A percentile compares a stretch with the other conserved stretches of the same genome.
Conservation (phyloP, 805 yeast genomes). For the Yamadazyma sp. region DNA sequence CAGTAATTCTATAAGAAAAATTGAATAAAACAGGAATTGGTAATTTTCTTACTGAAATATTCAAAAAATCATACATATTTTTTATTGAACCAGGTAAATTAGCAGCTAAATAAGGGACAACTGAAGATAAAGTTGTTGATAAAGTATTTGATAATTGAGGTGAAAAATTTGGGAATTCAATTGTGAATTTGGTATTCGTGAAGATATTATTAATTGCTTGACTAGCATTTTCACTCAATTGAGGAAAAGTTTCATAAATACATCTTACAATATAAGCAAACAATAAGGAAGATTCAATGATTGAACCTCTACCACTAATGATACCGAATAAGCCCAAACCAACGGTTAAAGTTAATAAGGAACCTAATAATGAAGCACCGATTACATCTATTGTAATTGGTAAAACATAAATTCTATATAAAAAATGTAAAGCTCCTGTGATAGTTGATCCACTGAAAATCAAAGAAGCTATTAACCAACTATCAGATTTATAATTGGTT, state of each 20-base stretch:
- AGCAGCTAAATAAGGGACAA: slow-evolving; percentile 46
- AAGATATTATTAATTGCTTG: slow-evolving; percentile 14
- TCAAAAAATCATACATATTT: slow-evolving; percentile 52
- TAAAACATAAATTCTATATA: slow-evolving; percentile 78
- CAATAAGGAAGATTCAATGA: slow-evolving; percentile 82
- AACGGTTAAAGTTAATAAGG: slow-evolving; percentile 71
- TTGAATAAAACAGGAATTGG: slow-evolving; percentile 81
- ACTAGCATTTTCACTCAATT: slow-evolving; percentile 56
- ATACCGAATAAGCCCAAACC: slow-evolving; percentile 82
- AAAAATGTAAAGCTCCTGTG: slow-evolving; percentile 72
- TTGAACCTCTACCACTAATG: slow-evolving; percentile 77
- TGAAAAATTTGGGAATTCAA: slow-evolving; percentile 25
- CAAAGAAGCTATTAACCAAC: slow-evolving; percentile 75
- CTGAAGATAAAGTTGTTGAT: slow-evolving; percentile 28
- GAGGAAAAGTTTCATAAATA: slow-evolving; percentile 89
- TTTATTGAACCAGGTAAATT: slow-evolving; percentile 52
- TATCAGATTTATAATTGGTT: slow-evolving; percentile 59
- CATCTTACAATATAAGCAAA: slow-evolving; percentile 92
- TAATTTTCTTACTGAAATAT: slow-evolving; percentile 55
- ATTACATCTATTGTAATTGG: slow-evolving; percentile 67
- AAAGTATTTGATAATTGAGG: slow-evolving; percentile 33
- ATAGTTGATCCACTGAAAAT: slow-evolving; percentile 71
- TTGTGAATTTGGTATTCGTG: slow-evolving; percentile 10
- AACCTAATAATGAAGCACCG: slow-evolving; percentile 83
- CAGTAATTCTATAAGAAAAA: slow-evolving; percentile 79